A percentile compares a stretch with the other conserved stretches of the same genome.
phyloP scores from a whole-genome alignment of 768 basidiomycete genomes.

The Pisolithus orientalis region DNA sequence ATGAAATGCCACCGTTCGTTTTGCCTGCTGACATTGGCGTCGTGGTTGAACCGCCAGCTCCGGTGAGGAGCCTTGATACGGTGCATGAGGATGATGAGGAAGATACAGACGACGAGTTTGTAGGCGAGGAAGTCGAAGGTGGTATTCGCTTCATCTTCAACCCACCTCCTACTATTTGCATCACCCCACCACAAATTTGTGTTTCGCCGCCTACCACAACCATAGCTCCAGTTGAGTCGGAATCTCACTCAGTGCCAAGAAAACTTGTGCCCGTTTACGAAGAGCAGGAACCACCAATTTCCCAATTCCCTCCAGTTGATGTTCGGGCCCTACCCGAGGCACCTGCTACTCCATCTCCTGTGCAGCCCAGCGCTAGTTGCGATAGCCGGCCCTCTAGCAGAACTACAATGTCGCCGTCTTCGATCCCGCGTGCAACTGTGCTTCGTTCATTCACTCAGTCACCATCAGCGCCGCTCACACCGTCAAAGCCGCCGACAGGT shows the following conservation, averaged over 20 bases:
- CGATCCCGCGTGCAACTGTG: slow-evolving; percentile 42
- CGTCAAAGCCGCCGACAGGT: slow-evolving; percentile 27
- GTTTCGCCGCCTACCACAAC: slow-evolving; percentile 24
- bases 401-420: slow-evolving; percentile 36
- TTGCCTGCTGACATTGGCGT: slow-evolving; percentile 42
- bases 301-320: slow-evolving; percentile 19
- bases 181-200: slow-evolving; percentile 19
- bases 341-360: slow-evolving; percentile 6
- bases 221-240: slow-evolving; percentile 13
- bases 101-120: slow-evolving; percentile 38
- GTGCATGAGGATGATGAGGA: slow-evolving; percentile 39
- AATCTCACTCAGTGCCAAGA: slow-evolving; percentile 1
- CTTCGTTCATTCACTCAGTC: slow-evolving; percentile 27
- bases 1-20: slow-evolving; percentile 42
- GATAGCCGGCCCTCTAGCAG: slow-evolving; percentile 8
- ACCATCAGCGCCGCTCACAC: slow-evolving; percentile 26
- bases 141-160: slow-evolving; percentile 74
- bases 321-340: slow-evolving; percentile 4
- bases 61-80: slow-evolving; percentile 27
- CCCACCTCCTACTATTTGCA: slow-evolving; percentile 38
- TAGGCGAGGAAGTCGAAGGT: slow-evolving; percentile 52
- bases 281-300: slow-evolving; percentile 20
- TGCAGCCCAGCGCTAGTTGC: slow-evolving; percentile 5
- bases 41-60: slow-evolving; percentile 25
- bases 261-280: slow-evolving; percentile 6